Evolutionary conservation across 2,329 filamentous ascomycete species (phyloP).

Genomic region (Mycocentrospora acerina): DNA sequence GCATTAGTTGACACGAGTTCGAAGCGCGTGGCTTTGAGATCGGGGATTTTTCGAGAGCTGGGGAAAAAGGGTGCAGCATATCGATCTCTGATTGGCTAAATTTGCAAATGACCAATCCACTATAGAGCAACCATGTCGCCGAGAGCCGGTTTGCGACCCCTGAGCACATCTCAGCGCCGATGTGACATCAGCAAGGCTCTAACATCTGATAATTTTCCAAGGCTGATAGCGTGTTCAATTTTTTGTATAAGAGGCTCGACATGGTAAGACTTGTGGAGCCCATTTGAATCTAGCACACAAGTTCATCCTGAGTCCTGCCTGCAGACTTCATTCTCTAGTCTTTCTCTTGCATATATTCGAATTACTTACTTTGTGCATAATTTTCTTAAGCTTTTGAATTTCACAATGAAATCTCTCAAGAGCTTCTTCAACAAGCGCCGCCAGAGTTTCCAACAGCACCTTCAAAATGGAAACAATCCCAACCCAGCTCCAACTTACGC

Average conservation of each 20-base stretch:
- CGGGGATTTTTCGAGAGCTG: too few species aligned
- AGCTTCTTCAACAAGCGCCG: conserved; percentile 30
- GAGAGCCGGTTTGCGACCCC: conserved; percentile 19
- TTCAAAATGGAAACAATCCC: conserved; percentile 1
- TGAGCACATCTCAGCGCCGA: conserved; percentile 15
- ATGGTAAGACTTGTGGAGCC: neutral
- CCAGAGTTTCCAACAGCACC: conserved; percentile 15
- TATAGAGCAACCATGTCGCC: neutral
- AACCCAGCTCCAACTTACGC: neutral
- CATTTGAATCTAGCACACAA: too few species aligned
- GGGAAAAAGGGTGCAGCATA: too few species aligned
- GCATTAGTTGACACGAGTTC: too few species aligned
- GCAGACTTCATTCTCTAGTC: conserved; percentile 4
- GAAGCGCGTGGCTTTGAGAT: too few species aligned
- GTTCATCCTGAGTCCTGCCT: conserved; percentile 10
- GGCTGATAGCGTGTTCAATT: conserved; percentile 8
- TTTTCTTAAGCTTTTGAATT: conserved; percentile 6
- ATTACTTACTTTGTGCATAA: conserved; percentile 1
- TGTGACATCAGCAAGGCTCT: conserved; percentile 37
- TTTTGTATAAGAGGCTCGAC: conserved; percentile 20
- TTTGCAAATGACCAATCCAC: too few species aligned
- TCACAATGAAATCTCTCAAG: conserved; percentile 28
- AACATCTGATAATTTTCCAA: conserved; percentile 17
- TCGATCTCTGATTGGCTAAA: too few species aligned
- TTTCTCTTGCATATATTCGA: conserved; percentile 6